Conservation (phyloP, 2,329 filamentous ascomycete species). For the Sporothrix schenckii region DNA sequence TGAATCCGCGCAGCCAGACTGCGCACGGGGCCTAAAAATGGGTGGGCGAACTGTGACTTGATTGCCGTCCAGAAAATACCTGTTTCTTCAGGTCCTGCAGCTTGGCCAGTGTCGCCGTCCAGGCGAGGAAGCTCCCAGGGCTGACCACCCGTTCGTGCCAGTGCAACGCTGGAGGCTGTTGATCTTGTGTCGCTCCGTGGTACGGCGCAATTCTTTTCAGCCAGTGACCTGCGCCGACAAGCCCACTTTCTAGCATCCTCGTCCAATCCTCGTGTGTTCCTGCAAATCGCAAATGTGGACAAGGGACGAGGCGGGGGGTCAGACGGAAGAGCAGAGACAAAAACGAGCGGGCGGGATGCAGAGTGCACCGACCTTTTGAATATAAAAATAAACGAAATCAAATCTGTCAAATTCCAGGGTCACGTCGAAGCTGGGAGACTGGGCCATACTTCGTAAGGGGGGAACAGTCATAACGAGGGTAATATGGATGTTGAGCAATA, state of each 20-base stretch:
- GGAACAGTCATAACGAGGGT: background rate
- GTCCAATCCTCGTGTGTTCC: constrained; percentile 20
- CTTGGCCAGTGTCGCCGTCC: background rate
- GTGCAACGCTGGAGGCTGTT: background rate
- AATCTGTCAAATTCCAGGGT: background rate
- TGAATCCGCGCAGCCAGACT: constrained; percentile 1
- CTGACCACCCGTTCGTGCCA: constrained; percentile 18
- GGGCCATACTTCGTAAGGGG: background rate
- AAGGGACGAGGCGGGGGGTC: background rate
- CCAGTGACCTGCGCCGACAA: background rate
- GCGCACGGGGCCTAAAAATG: background rate
- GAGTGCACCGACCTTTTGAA: background rate
- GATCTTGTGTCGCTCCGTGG: background rate
- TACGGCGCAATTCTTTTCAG: too few relatives aligned
- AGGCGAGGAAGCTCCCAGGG: background rate
- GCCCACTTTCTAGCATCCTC: background rate
- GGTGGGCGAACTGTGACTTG: background rate
- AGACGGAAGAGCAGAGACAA: background rate
- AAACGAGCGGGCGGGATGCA: background rate
- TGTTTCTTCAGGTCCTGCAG: background rate
- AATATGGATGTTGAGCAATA: background rate
- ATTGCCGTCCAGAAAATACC: background rate
- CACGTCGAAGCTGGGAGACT: background rate
- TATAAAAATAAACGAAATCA: background rate
- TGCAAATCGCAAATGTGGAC: background rate